These are phyloP conservation scores for Lathyrus aphaca DNA, from an alignment of 306 rosid genomes.

Conservation along the genomic window DNA sequence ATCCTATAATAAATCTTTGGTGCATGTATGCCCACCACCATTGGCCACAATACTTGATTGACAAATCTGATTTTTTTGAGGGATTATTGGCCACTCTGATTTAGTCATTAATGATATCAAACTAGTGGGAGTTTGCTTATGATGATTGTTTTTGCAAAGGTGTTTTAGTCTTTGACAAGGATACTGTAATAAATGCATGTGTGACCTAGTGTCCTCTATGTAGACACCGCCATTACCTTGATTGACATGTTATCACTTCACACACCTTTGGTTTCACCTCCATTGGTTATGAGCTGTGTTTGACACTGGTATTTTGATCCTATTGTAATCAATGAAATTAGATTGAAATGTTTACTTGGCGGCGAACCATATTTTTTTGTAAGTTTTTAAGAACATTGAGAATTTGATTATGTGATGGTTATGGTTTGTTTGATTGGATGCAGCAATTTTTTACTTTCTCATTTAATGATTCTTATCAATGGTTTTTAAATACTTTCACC, in stretches of 20 bases:
- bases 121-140: constrained; percentile 7
- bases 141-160: neutral
- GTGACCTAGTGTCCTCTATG: neutral
- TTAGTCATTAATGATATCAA: neutral
- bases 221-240: neutral
- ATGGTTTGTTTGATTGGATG: constrained; percentile 27
- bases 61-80: neutral
- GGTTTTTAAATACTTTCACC: constrained; percentile 6
- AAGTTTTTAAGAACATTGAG: neutral
- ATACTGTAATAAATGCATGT: neutral
- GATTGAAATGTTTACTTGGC: constrained; percentile 17
- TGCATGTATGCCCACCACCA: constrained; percentile 1
- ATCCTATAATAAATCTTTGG: neutral
- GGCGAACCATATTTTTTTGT: constrained; percentile 3
- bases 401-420: neutral
- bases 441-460: neutral
- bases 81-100: neutral
- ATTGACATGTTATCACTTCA: neutral
- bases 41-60: neutral
- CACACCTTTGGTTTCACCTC: neutral
- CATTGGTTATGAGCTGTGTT: neutral
- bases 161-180: constrained; percentile 17
- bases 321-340: constrained; percentile 14
- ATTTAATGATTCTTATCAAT: constrained; percentile 25
- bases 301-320: neutral